Evolutionary conservation across 1,284 basidiomycete genomes (phyloP).

Genomic region (Rhodotorula sp.): DNA sequence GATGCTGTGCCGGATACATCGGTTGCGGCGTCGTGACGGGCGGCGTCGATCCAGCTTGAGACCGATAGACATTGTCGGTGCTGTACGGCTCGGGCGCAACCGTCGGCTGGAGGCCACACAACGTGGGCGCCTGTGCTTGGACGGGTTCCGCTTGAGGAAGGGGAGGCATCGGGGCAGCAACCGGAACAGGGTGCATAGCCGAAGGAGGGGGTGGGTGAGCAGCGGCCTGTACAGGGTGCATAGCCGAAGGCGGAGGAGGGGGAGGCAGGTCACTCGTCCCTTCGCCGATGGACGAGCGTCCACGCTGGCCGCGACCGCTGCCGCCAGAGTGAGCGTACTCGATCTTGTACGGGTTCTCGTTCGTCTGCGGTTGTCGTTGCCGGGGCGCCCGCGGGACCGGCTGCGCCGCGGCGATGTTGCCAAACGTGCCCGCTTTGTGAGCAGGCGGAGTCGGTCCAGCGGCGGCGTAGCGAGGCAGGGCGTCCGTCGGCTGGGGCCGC

Average conservation of each 20-base stretch:
- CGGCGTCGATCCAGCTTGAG: neutral
- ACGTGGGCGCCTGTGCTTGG: neutral
- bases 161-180: neutral
- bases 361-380: neutral
- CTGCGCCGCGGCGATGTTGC: neutral
- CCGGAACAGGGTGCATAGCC: neutral
- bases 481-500: neutral
- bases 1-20: neutral
- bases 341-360: slow-evolving; percentile 24
- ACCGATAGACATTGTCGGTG: neutral
- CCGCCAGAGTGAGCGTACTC: slow-evolving; percentile 17
- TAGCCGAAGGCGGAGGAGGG: neutral
- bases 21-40: neutral
- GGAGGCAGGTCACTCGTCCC: neutral
- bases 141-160: too few relatives aligned
- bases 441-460: neutral
- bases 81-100: neutral
- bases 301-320: slow-evolving; percentile 1
- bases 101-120: neutral
- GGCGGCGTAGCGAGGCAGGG: neutral
- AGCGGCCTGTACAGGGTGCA: neutral
- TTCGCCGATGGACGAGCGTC: neutral
- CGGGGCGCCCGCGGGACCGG: neutral
- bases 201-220: neutral
- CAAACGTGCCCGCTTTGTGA: neutral